These are phyloP conservation scores for Plasmodium adleri DNA, from an alignment of 169 alveolate species.

Conservation along the genomic window DNA sequence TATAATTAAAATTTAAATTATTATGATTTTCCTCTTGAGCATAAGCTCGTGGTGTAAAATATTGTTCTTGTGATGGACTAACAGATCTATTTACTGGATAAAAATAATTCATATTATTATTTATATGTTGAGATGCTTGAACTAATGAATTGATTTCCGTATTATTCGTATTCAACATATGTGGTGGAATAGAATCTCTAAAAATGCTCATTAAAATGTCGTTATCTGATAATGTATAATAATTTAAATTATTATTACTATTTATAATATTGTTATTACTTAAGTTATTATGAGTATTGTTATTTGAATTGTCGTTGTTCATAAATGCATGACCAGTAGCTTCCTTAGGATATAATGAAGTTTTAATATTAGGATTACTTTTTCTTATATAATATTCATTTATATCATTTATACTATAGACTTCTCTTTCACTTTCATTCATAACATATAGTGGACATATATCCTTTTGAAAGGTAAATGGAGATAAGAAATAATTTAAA, in stretches of 20 bases:
- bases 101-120: neutral
- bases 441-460: constrained; percentile 58
- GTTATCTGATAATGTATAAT: neutral
- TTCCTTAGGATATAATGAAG: neutral
- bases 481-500: constrained; percentile 44
- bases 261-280: neutral
- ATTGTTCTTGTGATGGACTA: neutral
- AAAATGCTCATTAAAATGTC: neutral
- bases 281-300: neutral
- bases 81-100: neutral
- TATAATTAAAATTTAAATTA: neutral
- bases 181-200: neutral
- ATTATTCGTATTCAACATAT: neutral
- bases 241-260: neutral
- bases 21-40: neutral
- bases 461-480: constrained; percentile 40
- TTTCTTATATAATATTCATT: constrained; percentile 23
- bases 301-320: neutral
- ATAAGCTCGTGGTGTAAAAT: neutral
- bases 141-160: neutral
- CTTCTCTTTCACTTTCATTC: constrained; percentile 25
- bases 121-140: neutral
- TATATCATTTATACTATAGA: constrained; percentile 46
- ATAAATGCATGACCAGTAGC: neutral
- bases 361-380: neutral